These are phyloP conservation scores for Epichloe elymi DNA, from an alignment of 2,329 filamentous ascomycete species.

Conservation along the genomic window DNA sequence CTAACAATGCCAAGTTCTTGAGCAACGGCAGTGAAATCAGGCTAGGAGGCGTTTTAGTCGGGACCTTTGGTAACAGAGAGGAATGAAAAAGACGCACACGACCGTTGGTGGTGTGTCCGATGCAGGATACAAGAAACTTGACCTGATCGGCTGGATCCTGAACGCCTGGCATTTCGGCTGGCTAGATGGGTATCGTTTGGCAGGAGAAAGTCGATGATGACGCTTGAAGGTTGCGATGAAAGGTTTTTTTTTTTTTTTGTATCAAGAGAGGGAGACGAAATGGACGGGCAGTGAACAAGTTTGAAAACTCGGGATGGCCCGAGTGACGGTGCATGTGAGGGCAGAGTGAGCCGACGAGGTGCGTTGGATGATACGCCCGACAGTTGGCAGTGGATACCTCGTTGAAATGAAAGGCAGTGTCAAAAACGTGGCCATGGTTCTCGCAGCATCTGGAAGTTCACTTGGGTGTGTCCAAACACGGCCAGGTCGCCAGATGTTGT, in stretches of 20 bases:
- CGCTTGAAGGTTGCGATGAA: neutral
- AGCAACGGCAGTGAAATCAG: constrained; percentile 54
- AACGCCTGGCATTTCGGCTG: constrained; percentile 6
- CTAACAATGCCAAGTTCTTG: constrained; percentile 47
- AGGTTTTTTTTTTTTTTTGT: neutral
- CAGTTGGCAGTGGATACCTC: constrained; percentile 1
- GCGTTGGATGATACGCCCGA: neutral
- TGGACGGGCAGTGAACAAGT: neutral
- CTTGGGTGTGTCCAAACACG: neutral
- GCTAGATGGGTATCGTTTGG: neutral
- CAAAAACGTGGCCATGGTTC: neutral
- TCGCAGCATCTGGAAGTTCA: neutral
- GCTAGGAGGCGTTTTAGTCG: constrained; percentile 24
- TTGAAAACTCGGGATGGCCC: neutral
- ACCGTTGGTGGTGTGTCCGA: constrained; percentile 45
- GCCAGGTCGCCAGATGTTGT: neutral
- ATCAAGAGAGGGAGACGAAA: neutral
- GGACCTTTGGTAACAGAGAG: neutral
- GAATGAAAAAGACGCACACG: constrained; percentile 31
- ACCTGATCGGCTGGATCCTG: constrained; percentile 43
- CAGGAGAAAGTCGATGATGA: neutral
- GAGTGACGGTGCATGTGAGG: neutral
- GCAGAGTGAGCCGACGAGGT: neutral
- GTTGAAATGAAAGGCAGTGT: neutral
- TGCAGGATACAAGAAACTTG: constrained; percentile 53